phyloP scores from a whole-genome alignment of 2,329 filamentous ascomycete genomes.

The Diaporthe batatas region DNA sequence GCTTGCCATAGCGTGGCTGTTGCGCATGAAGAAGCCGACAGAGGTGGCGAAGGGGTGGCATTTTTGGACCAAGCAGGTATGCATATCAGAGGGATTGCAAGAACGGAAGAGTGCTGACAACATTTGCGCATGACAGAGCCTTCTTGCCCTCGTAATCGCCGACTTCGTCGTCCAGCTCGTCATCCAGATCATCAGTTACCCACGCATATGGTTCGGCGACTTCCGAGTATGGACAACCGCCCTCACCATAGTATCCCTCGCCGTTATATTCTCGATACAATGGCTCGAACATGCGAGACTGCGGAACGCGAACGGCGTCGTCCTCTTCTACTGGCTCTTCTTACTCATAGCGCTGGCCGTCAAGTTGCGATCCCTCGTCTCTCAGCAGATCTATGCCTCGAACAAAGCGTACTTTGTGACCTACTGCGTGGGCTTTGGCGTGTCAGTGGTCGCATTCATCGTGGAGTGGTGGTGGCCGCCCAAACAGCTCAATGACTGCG shows the following conservation, averaged over 20 bases:
- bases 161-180: slow-evolving; percentile 79
- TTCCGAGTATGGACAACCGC: slow-evolving; percentile 89
- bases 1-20: slow-evolving; percentile 83
- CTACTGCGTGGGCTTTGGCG: slow-evolving; percentile 78
- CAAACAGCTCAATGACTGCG: slow-evolving; percentile 76
- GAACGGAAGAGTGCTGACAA: slow-evolving; percentile 38
- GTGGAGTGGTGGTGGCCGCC: slow-evolving; percentile 90
- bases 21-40: slow-evolving; percentile 75
- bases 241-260: slow-evolving; percentile 78
- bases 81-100: background rate
- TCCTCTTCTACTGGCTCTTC: slow-evolving; percentile 92
- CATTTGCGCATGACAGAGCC: slow-evolving; percentile 52
- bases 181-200: slow-evolving; percentile 80
- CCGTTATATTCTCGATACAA: slow-evolving; percentile 82
- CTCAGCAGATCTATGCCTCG: slow-evolving; percentile 77
- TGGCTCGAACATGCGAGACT: slow-evolving; percentile 88
- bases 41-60: slow-evolving; percentile 87
- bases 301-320: slow-evolving; percentile 87
- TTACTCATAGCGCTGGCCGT: slow-evolving; percentile 82
- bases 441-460: slow-evolving; percentile 78
- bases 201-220: slow-evolving; percentile 80
- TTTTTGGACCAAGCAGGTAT: slow-evolving; percentile 92
- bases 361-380: slow-evolving; percentile 88
- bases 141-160: slow-evolving; percentile 76
- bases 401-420: slow-evolving; percentile 81